A percentile compares a stretch with the other conserved stretches of the same genome.
These are phyloP conservation scores for Backusella australiensis DNA, from an alignment of 192 early-diverging fungal genomes.

Conservation along the genomic window DNA sequence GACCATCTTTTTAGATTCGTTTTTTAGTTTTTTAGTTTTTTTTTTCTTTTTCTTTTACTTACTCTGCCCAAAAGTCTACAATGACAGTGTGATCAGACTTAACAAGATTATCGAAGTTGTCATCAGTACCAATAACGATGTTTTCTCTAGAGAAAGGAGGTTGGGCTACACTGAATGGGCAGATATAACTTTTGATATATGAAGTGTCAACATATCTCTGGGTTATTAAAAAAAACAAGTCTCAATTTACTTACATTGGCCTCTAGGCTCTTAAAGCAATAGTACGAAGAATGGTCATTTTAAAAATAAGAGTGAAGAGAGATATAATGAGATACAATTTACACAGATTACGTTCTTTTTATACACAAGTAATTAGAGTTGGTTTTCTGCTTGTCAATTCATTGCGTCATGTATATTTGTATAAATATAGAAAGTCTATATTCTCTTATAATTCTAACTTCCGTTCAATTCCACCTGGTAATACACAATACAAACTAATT, in stretches of 20 bases:
- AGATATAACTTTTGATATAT: background rate
- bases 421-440: too few species aligned
- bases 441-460: too few species aligned
- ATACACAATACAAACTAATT: too few species aligned
- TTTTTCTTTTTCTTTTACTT: constrained; percentile 11
- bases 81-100: constrained; percentile 62
- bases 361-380: too few species aligned
- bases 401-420: too few species aligned
- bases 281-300: constrained; percentile 23
- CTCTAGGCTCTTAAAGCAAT: background rate
- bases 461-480: too few species aligned
- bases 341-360: too few species aligned
- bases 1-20: constrained; percentile 63
- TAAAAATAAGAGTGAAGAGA: too few species aligned
- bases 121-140: constrained; percentile 52
- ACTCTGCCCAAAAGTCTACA: constrained; percentile 82
- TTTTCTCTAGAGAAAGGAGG: constrained; percentile 37
- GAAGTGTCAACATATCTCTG: background rate
- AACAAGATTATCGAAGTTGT: constrained; percentile 54
- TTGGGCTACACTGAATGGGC: constrained; percentile 16
- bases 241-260: background rate
- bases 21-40: background rate
- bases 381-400: too few species aligned
- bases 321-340: too few species aligned
- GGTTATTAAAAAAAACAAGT: too few species aligned